These are phyloP conservation scores for Plasmodium gallinaceum DNA, from an alignment of 169 alveolate species.

Conservation along the genomic window DNA sequence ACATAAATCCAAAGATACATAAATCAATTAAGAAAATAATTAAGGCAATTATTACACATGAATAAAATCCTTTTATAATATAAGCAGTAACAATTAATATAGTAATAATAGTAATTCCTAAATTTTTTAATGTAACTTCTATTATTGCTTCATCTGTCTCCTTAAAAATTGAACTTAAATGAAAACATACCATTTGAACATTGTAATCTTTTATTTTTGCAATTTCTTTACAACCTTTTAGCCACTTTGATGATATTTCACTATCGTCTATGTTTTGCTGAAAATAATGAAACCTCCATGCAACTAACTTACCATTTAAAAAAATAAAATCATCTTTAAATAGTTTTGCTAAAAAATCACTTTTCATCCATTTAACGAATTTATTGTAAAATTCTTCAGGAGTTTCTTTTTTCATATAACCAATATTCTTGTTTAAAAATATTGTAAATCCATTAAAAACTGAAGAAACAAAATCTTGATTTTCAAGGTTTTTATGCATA, in stretches of 20 bases:
- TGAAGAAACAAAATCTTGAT: conserved; percentile 44
- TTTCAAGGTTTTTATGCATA: conserved; percentile 19
- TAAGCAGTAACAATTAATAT: conserved; percentile 81
- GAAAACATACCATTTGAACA: conserved; percentile 59
- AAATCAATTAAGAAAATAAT: conserved; percentile 84
- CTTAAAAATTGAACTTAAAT: conserved; percentile 39
- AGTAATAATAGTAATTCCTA: conserved; percentile 53
- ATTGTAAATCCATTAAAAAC: conserved; percentile 42
- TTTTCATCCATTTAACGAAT: conserved; percentile 37
- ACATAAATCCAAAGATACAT: conserved; percentile 88
- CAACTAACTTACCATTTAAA: conserved; percentile 35
- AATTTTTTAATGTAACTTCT: conserved; percentile 42
- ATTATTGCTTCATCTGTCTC: conserved; percentile 62
- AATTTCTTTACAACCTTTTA: conserved; percentile 39
- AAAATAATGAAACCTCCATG: conserved; percentile 51
- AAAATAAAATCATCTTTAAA: conserved; percentile 59
- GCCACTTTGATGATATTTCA: conserved; percentile 37
- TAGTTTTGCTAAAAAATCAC: conserved; percentile 38
- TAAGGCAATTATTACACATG: conserved; percentile 81
- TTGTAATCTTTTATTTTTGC: conserved; percentile 15
- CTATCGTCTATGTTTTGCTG: conserved; percentile 49
- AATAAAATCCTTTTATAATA: conserved; percentile 81
- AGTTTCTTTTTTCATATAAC: conserved; percentile 3
- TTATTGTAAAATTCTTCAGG: conserved; percentile 24
- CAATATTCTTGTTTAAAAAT: conserved; percentile 28